Base-by-base conservation (phyloP, 805 yeast genomes). In the Yarrowia deformans region DNA sequence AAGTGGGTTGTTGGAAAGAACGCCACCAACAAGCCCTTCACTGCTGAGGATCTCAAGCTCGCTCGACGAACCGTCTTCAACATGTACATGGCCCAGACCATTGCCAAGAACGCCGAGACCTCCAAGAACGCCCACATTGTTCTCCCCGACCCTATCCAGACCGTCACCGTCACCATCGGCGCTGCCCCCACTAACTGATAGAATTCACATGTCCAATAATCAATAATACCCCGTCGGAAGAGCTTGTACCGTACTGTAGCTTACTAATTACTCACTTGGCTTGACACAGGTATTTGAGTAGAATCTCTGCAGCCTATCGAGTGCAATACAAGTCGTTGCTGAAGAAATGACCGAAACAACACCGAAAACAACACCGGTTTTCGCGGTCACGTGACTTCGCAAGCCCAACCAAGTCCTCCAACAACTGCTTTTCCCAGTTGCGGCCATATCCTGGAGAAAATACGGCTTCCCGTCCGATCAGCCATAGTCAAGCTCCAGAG, bases 81-180 rank as follows among this genome's bases (percentile, higher is more conserved):
- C 39, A 49, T 49, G 54, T 49, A 49, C 54, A 49, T 49, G 54
- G 54, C 54, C 54, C 54, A 49, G 54, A 49, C 39, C 54, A 16
- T 49, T 32, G 54, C 54, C 34, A 32, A 49, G 54, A n/a, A 49
- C 14, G 54, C 54, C 19, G 54, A 49, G 39, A 32, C 39, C 35
- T 14, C 52, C 52, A 48, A 48, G 52, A 48, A 48, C 52, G 52
- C 52, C 35, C 52, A 23, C 16, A 48, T 48, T 29, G 52, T 48
- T 23, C 52, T 48, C 18, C 52, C 52, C 18, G 52, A 48, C 9
- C 52, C 52, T n/a, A 29, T 48, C 18, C 14, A 48, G 52, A 48
- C 52, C 35, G 18, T 48, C 52, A 48, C 35, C 52, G 52, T 48
- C 35, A 48, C 52, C 35, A 5, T 23, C 9, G 52, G 52, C 9